Percentiles rank a stretch among this genome's conserved stretches.
Evolutionary conservation across 805 yeast species (phyloP).

Genomic region (Barnettozyma sp.): DNA sequence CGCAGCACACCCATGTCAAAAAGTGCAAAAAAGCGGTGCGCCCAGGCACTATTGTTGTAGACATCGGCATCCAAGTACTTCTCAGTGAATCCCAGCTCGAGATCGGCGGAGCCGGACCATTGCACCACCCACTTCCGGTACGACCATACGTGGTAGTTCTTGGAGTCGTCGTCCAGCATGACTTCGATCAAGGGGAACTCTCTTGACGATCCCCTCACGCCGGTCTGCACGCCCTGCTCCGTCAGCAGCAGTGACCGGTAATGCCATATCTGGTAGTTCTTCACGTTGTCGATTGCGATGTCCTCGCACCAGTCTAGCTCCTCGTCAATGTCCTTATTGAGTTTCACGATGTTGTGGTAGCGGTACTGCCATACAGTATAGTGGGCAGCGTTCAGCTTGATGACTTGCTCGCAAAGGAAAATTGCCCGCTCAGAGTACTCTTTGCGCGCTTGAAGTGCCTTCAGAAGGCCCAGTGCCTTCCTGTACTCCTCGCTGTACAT

Average conservation of each 20-base stretch:
- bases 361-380: constrained; percentile 85
- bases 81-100: constrained; percentile 48
- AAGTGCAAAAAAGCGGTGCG: constrained; percentile 63
- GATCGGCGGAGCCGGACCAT: constrained; percentile 40
- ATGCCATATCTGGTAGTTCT: constrained; percentile 97
- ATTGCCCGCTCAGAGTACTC: constrained; percentile 72
- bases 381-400: constrained; percentile 75
- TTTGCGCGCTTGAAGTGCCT: constrained; percentile 48
- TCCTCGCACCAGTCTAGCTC: constrained; percentile 79
- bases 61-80: constrained; percentile 52
- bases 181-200: constrained; percentile 61
- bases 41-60: constrained; percentile 92
- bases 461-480: constrained; percentile 49
- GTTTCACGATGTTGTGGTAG: constrained; percentile 39
- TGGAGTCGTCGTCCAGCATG: constrained; percentile 73
- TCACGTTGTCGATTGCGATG: constrained; percentile 68
- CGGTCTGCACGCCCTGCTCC: constrained; percentile 14
- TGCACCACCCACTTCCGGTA: constrained; percentile 78
- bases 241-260: constrained; percentile 67
- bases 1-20: constrained; percentile 23
- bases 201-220: constrained; percentile 35
- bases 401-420: constrained; percentile 54
- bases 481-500: constrained; percentile 69
- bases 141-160: constrained; percentile 97
- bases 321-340: constrained; percentile 32